phyloP scores from a whole-genome alignment of 1,139 yeast species.

The Blastobotrys aristatus region DNA sequence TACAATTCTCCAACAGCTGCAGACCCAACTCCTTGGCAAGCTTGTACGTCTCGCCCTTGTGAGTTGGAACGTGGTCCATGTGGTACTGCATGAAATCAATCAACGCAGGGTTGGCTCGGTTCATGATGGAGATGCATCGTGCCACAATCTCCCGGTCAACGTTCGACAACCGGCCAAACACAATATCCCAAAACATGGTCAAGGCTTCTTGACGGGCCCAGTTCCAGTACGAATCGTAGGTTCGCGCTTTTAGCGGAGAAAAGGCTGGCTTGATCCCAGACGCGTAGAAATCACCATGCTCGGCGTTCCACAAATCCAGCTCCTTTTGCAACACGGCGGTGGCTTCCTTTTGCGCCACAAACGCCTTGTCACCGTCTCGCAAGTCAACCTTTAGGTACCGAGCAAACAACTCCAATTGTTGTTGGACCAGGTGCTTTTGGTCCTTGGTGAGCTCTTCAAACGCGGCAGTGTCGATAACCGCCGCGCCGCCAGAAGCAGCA shows the following conservation, averaged over 20 bases:
- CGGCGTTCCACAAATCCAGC: constrained; percentile 87
- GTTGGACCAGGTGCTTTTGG: constrained; percentile 83
- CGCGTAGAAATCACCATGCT: constrained; percentile 94
- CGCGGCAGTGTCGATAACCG: constrained; percentile 92
- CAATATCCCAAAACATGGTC: constrained; percentile 90
- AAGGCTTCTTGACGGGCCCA: constrained; percentile 99
- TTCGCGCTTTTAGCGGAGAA: constrained; percentile 89
- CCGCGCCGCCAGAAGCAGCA: constrained; percentile 60
- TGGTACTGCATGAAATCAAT: constrained; percentile 97
- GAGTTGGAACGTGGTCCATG: constrained; percentile 84
- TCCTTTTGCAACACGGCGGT: constrained; percentile 78
- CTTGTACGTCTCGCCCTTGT: constrained; percentile 83
- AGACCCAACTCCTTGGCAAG: constrained; percentile 87
- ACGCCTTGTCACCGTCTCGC: constrained; percentile 83
- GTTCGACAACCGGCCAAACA: constrained; percentile 84
- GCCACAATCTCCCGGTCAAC: constrained; percentile 94
- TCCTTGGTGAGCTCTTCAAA: constrained; percentile 91
- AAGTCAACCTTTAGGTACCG: constrained; percentile 90
- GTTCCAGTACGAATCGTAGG: constrained; percentile 97
- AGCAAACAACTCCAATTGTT: constrained; percentile 92
- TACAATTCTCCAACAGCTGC: constrained; percentile 92
- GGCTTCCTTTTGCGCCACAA: constrained; percentile 83
- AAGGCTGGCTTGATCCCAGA: constrained; percentile 87
- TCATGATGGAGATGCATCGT: constrained; percentile 96
- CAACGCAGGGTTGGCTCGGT: constrained; percentile 90